Percentiles rank a stretch among this genome's conserved stretches.
Evolutionary conservation across 805 yeast species (phyloP).

Genomic region (Yamadazyma olivae): DNA sequence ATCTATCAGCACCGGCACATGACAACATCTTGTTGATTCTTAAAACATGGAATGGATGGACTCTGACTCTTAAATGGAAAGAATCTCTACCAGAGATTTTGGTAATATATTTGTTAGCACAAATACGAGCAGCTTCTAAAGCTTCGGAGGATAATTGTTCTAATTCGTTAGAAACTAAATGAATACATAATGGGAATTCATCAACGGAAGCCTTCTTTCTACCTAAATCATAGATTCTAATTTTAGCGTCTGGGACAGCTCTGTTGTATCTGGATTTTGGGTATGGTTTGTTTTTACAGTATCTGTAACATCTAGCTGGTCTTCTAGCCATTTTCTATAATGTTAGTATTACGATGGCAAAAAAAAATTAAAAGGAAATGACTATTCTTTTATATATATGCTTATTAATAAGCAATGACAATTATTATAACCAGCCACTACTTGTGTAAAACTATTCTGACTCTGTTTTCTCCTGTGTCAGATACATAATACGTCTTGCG

Average conservation of each 20-base stretch:
- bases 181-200: slow-evolving; percentile 99
- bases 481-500: too few relatives aligned
- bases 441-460: too few relatives aligned
- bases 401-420: too few relatives aligned
- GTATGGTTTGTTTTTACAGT: slow-evolving; percentile 99
- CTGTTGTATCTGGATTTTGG: slow-evolving; percentile 99
- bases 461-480: too few relatives aligned
- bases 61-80: slow-evolving; percentile 99
- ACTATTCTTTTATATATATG: too few relatives aligned
- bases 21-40: slow-evolving; percentile 99
- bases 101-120: slow-evolving; percentile 99
- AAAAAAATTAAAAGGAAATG: too few relatives aligned
- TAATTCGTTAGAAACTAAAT: slow-evolving; percentile 97
- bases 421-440: too few relatives aligned
- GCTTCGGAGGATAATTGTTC: slow-evolving; percentile 99
- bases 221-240: slow-evolving; percentile 98
- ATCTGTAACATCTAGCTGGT: slow-evolving; percentile 99
- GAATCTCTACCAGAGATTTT: slow-evolving; percentile 97
- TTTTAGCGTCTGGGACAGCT: slow-evolving; percentile 99
- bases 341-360: slow-evolving; percentile 14
- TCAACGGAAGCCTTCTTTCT: slow-evolving; percentile 99
- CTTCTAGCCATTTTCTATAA: slow-evolving; percentile 93
- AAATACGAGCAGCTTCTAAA: slow-evolving; percentile 99
- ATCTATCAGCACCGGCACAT: slow-evolving; percentile 99
- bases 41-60: slow-evolving; percentile 99